A percentile compares a stretch with the other conserved stretches of the same genome.
Evolutionary conservation across 2,329 filamentous ascomycete species (phyloP).

Genomic region (Fusarium praegraminearum): DNA sequence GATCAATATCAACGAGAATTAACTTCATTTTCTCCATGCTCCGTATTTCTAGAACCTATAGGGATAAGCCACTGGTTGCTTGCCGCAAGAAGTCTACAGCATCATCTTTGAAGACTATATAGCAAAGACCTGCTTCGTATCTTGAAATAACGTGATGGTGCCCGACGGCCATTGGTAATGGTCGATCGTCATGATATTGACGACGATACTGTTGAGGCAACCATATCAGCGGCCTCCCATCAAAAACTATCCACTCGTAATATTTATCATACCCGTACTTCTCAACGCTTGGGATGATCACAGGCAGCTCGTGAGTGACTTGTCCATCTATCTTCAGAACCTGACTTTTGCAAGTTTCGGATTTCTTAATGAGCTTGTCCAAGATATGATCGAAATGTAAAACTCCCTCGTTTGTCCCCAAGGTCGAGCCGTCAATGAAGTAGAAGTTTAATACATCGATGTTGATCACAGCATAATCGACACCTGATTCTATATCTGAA

Average conservation of each 20-base stretch:
- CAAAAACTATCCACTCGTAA: rapidly evolving
- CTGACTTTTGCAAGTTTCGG: too few relatives aligned
- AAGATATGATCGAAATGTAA: not conserved
- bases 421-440: not conserved
- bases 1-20: too few relatives aligned
- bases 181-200: too few relatives aligned
- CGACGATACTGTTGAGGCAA: not conserved
- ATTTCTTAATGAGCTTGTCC: too few relatives aligned
- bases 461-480: not conserved
- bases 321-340: not conserved
- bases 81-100: not conserved
- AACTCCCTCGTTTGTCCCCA: not conserved
- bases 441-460: rapidly evolving
- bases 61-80: too few relatives aligned
- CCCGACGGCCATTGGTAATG: not conserved
- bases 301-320: not conserved
- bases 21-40: too few relatives aligned
- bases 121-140: not conserved
- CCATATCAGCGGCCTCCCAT: not conserved
- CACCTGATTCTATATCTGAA: not conserved
- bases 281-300: not conserved
- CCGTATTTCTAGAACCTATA: too few relatives aligned
- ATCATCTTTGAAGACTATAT: not conserved
- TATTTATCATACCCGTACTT: rapidly evolving
- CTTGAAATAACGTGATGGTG: not conserved